Percentiles rank a stretch among this genome's conserved stretches.
Conservation (phyloP, 345 rosid genomes). For the Euclidium syriacum region DNA sequence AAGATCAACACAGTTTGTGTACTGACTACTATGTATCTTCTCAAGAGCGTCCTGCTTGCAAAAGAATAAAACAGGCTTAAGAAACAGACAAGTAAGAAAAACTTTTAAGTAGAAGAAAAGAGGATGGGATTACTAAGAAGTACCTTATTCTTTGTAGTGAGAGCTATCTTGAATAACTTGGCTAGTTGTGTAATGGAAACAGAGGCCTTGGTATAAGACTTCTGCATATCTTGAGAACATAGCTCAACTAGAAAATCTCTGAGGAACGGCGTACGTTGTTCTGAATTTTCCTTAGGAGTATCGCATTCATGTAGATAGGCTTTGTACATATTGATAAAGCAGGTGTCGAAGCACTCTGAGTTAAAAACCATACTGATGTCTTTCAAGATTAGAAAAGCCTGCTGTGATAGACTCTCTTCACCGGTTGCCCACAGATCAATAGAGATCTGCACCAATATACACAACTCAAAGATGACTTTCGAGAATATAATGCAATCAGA, state of each 20-base stretch:
- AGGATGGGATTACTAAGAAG: neutral
- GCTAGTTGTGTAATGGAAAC: conserved; percentile 62
- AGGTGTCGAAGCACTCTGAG: conserved; percentile 53
- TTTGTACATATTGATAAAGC: conserved; percentile 61
- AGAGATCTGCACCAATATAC: conserved; percentile 45
- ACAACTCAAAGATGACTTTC: conserved; percentile 4
- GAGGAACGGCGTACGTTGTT: conserved; percentile 43
- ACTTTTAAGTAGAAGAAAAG: conserved; percentile 2
- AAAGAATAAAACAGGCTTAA: conserved; percentile 23
- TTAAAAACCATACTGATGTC: conserved; percentile 53
- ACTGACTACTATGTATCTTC: conserved; percentile 81
- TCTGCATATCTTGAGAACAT: conserved; percentile 78
- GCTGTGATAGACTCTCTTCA: conserved; percentile 45
- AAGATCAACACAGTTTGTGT: conserved; percentile 68
- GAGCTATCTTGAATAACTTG: conserved; percentile 60
- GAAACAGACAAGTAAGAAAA: conserved; percentile 13
- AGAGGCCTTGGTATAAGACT: conserved; percentile 55
- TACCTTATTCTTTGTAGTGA: conserved; percentile 74
- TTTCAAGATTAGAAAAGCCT: conserved; percentile 52
- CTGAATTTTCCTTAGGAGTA: conserved; percentile 42
- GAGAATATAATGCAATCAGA: neutral
- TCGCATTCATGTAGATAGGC: conserved; percentile 64
- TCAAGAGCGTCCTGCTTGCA: conserved; percentile 71
- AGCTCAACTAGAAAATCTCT: conserved; percentile 64
- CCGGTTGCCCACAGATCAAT: conserved; percentile 81